Evolutionary conservation across 768 basidiomycete genomes (phyloP), one percentile per base, ranked within the genome.

Genomic region (Amanita brunnescens): DNA sequence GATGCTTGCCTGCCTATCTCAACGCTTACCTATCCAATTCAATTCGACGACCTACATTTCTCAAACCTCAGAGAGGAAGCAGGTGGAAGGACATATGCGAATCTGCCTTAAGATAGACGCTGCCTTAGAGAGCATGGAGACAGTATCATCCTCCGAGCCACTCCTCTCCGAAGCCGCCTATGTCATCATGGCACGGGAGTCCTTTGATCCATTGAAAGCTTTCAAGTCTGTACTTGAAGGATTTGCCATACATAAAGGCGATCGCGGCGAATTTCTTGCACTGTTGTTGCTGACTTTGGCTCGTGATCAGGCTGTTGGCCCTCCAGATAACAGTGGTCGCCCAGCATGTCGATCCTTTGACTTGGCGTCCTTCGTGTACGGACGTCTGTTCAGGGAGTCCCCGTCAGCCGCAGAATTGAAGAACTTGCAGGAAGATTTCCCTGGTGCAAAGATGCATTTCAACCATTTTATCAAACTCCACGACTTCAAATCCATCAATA

Each of bases 61-160:
- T 34, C 53, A 48, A 24, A 51, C 30, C 14, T 47, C 41, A 40
- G 61, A 66, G 50, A 54, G 53, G 52, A 52, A 35, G 40, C 65
- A 66, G 52, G 66, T 69, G 5, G 62, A 64, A 49, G 45, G 56
- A 0, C 67, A 67, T 52, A 59, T 68, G 64, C 63, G 68, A 12
- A 51, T 69, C 20, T 62, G 58, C 52, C 52, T 63, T 16, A 57
- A 57, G 16, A 56, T 60, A 14, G 50, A 47, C 23, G 46, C 55
- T 16, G 55, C 18, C 46, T 60, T 51, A 3, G 26, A 29, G 26
- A 29, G 26, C 18, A 54, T 61, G 52, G 41, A 47, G 32, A 64
- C 62, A 12, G 23, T 55, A 6, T 55, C 58, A 24, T 50, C 60
- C 4, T 65, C 63, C 2, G 63, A 65, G 51, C 63, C 62, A 21